Evolutionary conservation across 1,139 yeast genomes (phyloP), one percentile per base, ranked within the genome.

Genomic region (Nakaseomyces delphensis): DNA sequence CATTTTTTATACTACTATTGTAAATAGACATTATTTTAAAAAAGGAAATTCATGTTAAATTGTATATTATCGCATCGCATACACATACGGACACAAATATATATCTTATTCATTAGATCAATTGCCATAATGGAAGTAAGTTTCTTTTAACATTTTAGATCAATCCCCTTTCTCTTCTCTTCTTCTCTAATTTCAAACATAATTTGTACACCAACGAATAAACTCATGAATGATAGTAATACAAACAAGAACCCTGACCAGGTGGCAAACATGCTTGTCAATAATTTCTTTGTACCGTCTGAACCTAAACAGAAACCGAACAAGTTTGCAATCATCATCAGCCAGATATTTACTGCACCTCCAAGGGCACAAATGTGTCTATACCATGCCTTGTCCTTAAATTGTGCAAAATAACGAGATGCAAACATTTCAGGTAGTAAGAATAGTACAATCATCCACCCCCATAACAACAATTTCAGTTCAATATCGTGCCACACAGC

Each of bases 401-500:
- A 78, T 44, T 68, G 69, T 42, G 63, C 63, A 41, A 63, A 63
- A 36, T 55, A 57, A 16, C 53, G 50, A 0, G 86, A 74, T n/a
- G 85, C 82, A 6, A 73, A 56, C 36, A 86, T 72, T 59, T 93
- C 98, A 0, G 98, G 98, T n/a, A 89, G 53, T 43, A 93, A 72
- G 58, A 91, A 89, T 24, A 91, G 51, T 4, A 91, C 96, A 44
- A 91, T 73, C 27, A 86, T 66, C 96, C 97, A 89, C 4, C 98
- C 97, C 99, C 99, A 93, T 48, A 89, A 67, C 41, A 93, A 67
- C 40, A 93, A 66, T 51, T 77, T 79, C 55, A 91, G 71, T 62
- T 91, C 91, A 50, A 93, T 89, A 58, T 93, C 98, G 64, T 93
- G 99, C 99, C 99, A 93, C 24, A 93, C 70, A 2, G 98, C 98